Evolutionary conservation across 306 rosid species (phyloP).

Genomic region (Rosa chinensis): DNA sequence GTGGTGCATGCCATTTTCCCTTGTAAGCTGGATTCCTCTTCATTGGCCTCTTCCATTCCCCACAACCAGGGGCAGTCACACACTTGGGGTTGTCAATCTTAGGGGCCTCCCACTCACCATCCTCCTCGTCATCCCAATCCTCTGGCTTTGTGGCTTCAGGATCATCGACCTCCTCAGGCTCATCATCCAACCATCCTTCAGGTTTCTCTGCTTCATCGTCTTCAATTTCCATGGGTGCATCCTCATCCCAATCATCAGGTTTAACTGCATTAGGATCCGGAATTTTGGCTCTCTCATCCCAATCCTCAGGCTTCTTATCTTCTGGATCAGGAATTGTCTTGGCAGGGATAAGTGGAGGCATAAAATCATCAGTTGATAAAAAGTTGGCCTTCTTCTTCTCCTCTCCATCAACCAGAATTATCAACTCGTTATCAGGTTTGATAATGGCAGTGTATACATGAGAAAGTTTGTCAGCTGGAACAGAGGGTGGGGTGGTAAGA

Average conservation of each 20-base stretch:
- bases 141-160: conserved; percentile 91
- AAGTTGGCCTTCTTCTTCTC: conserved; percentile 54
- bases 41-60: conserved; percentile 93
- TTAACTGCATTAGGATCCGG: conserved; percentile 81
- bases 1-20: conserved; percentile 95
- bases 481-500: conserved; percentile 80
- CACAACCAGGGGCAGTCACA: conserved; percentile 82
- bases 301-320: conserved; percentile 96
- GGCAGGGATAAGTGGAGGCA: conserved; percentile 78
- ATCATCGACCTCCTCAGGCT: conserved; percentile 90
- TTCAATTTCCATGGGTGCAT: conserved; percentile 82
- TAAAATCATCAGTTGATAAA: conserved; percentile 85
- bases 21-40: conserved; percentile 89
- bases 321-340: conserved; percentile 93
- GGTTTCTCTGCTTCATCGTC: conserved; percentile 96
- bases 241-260: conserved; percentile 99
- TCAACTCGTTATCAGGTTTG: conserved; percentile 43
- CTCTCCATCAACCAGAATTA: conserved; percentile 48
- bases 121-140: conserved; percentile 96
- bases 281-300: conserved; percentile 94
- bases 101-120: conserved; percentile 93
- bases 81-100: conserved; percentile 74
- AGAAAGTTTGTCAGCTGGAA: conserved; percentile 81
- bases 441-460: conserved; percentile 89
- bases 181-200: conserved; percentile 97